Conservation (phyloP, 2,329 filamentous ascomycete genomes). For the Rasamsonia emersonii region DNA sequence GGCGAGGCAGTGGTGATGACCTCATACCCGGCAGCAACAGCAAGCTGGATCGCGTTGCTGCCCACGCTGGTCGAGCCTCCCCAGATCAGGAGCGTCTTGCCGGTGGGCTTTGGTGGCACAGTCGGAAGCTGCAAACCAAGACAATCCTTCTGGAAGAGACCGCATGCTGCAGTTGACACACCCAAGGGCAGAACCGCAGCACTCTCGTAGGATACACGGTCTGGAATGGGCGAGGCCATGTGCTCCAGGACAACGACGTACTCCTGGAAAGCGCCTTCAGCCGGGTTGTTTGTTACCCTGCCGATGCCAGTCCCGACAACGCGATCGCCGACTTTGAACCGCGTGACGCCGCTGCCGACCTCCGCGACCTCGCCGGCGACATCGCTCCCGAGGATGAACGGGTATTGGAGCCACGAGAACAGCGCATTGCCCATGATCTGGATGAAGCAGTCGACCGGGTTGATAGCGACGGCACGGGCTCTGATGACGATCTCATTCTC, state of each 20-base stretch:
- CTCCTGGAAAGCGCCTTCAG: constrained; percentile 19
- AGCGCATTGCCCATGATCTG: constrained; percentile 13
- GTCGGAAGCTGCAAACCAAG: constrained; percentile 11
- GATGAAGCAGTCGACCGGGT: constrained; percentile 25
- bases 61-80: constrained; percentile 43
- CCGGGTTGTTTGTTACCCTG: constrained; percentile 5
- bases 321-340: constrained; percentile 18
- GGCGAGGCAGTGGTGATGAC: constrained; percentile 29
- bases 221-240: constrained; percentile 14
- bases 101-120: constrained; percentile 11
- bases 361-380: constrained; percentile 20
- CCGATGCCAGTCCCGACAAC: constrained; percentile 16
- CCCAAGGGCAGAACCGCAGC: constrained; percentile 20
- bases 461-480: constrained; percentile 16
- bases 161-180: constrained; percentile 16
- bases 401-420: constrained; percentile 13
- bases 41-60: constrained; percentile 33
- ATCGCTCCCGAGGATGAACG: constrained; percentile 20
- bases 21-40: constrained; percentile 28
- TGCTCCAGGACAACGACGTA: constrained; percentile 13
- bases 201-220: constrained; percentile 15
- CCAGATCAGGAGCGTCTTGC: constrained; percentile 39
- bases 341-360: constrained; percentile 16
- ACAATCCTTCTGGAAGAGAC: constrained; percentile 17
- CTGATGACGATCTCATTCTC: constrained; percentile 13